Evolutionary conservation across 1,284 basidiomycete species (phyloP).

Genomic region (Tremellales sp.): DNA sequence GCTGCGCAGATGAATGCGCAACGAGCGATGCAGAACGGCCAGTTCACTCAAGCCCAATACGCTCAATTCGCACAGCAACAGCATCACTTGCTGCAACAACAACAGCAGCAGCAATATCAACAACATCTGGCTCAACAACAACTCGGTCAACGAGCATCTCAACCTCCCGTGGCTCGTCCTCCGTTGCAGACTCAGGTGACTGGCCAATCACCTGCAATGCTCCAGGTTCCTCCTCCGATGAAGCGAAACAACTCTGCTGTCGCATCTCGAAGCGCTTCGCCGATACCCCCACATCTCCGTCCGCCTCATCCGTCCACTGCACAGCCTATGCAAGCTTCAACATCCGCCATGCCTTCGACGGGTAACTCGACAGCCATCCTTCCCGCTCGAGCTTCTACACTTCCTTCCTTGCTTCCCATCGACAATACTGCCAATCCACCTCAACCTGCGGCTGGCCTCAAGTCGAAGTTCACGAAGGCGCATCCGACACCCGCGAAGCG

Average conservation of each 20-base stretch:
- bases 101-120: constrained; percentile 3
- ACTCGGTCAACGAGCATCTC: not conserved
- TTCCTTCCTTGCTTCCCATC: not conserved
- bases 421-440: not conserved
- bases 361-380: not conserved
- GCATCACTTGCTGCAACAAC: not conserved
- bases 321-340: not conserved
- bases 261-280: not conserved
- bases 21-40: not conserved
- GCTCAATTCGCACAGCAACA: constrained; percentile 5
- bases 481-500: not conserved
- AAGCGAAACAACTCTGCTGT: not conserved
- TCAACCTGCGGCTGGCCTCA: not conserved
- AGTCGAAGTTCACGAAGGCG: not conserved
- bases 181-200: not conserved
- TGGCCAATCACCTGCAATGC: not conserved
- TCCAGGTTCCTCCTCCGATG: constrained; percentile 6
- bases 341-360: not conserved
- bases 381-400: not conserved
- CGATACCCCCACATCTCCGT: not conserved
- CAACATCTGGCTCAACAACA: not conserved
- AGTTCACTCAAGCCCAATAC: constrained; percentile 1
- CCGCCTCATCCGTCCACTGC: not conserved
- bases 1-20: constrained; percentile 3
- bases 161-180: not conserved